A percentile compares a stretch with the other conserved stretches of the same genome.
Conservation (phyloP, 1,284 basidiomycete species). For the Ustilago vetiveriae region DNA sequence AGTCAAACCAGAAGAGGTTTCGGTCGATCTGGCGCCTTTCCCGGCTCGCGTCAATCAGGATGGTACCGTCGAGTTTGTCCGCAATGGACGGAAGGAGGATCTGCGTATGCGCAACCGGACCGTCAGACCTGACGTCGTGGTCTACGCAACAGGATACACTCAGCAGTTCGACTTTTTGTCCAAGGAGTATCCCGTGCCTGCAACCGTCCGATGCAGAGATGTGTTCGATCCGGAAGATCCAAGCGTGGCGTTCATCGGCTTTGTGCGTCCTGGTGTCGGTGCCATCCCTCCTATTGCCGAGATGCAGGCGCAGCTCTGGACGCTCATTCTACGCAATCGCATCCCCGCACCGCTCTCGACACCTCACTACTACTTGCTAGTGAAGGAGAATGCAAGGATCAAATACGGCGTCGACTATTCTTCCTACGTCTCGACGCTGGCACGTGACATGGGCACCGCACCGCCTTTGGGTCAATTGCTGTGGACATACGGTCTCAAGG, state of each 20-base stretch:
- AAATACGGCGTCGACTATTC: slow-evolving; percentile 74
- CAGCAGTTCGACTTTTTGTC: slow-evolving; percentile 73
- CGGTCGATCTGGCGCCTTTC: slow-evolving; percentile 74
- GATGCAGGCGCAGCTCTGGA: slow-evolving; percentile 76
- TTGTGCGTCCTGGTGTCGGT: slow-evolving; percentile 74
- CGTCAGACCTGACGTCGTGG: slow-evolving; percentile 71
- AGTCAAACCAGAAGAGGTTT: slow-evolving; percentile 71
- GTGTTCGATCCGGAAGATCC: slow-evolving; percentile 71
- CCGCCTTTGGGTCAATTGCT: slow-evolving; percentile 72
- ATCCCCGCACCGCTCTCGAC: slow-evolving; percentile 69
- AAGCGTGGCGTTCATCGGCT: slow-evolving; percentile 74
- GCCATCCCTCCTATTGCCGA: slow-evolving; percentile 77
- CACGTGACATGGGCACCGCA: slow-evolving; percentile 74
- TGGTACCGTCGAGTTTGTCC: slow-evolving; percentile 71
- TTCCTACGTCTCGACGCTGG: slow-evolving; percentile 74
- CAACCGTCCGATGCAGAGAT: slow-evolving; percentile 72
- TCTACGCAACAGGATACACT: slow-evolving; percentile 68
- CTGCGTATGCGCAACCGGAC: slow-evolving; percentile 69
- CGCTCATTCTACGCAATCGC: slow-evolving; percentile 71
- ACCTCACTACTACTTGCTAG: slow-evolving; percentile 74
- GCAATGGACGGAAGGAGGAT: slow-evolving; percentile 69
- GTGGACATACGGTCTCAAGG: slow-evolving; percentile 72
- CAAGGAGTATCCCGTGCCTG: slow-evolving; percentile 71
- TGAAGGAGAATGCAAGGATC: slow-evolving; percentile 72
- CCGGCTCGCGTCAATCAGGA: slow-evolving; percentile 70